Percentiles rank a stretch among this genome's conserved stretches.
Evolutionary conservation across 2,329 filamentous ascomycete genomes (phyloP).

Genomic region (Fusarium camptoceras): DNA sequence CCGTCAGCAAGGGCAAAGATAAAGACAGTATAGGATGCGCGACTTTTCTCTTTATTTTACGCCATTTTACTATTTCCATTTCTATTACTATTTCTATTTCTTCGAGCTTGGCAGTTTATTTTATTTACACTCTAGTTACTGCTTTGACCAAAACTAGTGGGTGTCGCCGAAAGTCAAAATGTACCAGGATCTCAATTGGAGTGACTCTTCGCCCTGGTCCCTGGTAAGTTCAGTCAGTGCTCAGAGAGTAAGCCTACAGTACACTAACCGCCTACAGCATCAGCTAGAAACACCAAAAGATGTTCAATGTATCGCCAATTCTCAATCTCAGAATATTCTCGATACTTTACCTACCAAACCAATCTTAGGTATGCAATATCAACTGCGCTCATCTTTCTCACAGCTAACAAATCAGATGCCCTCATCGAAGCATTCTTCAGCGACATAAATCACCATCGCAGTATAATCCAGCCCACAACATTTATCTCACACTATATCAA

Average conservation of each 20-base stretch:
- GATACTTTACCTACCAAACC: not conserved
- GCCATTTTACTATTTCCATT: not conserved
- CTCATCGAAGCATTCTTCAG: slow-evolving; percentile 21
- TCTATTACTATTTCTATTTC: not conserved
- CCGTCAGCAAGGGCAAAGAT: slow-evolving; percentile 1
- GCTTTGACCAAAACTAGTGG: not conserved
- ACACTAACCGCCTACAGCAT: slow-evolving; percentile 4
- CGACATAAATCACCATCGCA: slow-evolving; percentile 24
- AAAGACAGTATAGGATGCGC: not conserved
- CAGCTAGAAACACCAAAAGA: not conserved
- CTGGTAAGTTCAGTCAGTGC: not conserved
- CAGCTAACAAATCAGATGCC: slow-evolving; percentile 4
- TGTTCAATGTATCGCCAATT: not conserved
- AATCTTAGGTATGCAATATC: not conserved
- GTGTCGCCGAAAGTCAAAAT: not conserved
- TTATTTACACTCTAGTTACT: not conserved
- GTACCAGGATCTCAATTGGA: not conserved
- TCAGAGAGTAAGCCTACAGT: fast-evolving
- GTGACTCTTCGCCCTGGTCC: not conserved
- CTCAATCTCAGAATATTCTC: slow-evolving; percentile 4
- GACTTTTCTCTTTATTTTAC: not conserved
- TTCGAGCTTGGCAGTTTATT: not conserved
- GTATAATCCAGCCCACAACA: slow-evolving; percentile 2
- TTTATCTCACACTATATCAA: slow-evolving; percentile 14
- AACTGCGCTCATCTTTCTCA: not conserved